These are phyloP conservation scores for Clonostachys rhizophaga DNA, from an alignment of 2,329 filamentous ascomycete species.

Conservation along the genomic window DNA sequence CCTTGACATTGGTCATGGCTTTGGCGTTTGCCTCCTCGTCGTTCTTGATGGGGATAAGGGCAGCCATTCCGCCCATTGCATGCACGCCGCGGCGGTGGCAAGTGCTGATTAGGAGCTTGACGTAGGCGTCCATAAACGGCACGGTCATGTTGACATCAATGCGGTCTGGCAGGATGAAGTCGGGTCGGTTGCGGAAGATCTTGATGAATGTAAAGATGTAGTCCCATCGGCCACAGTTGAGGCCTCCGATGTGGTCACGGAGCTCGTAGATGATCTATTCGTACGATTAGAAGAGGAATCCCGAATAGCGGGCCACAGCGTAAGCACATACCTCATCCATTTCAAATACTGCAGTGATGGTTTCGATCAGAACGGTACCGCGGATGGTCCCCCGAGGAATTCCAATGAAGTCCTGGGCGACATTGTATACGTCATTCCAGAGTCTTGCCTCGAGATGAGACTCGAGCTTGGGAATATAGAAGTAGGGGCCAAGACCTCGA, in stretches of 20 bases:
- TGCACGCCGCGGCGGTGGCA: constrained; percentile 86
- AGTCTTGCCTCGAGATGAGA: constrained; percentile 84
- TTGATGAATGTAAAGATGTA: constrained; percentile 97
- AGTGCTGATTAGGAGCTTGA: constrained; percentile 82
- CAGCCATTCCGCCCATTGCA: constrained; percentile 91
- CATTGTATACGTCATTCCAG: constrained; percentile 91
- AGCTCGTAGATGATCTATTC: constrained; percentile 82
- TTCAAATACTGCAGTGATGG: constrained; percentile 85
- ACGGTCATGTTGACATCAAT: constrained; percentile 84
- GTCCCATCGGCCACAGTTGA: constrained; percentile 93
- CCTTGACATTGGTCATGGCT: constrained; percentile 79
- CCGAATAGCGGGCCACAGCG: not conserved
- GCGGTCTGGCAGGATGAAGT: constrained; percentile 85
- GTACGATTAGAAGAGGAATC: not conserved
- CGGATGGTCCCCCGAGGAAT: constrained; percentile 80
- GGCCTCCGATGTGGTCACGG: constrained; percentile 79
- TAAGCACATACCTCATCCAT: constrained; percentile 67
- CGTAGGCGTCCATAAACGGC: constrained; percentile 89
- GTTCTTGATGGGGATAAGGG: constrained; percentile 90
- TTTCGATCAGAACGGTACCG: constrained; percentile 85
- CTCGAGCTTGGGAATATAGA: constrained; percentile 90
- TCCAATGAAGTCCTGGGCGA: constrained; percentile 79
- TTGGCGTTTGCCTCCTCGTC: constrained; percentile 77
- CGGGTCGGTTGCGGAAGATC: constrained; percentile 83
- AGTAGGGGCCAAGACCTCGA: constrained; percentile 78